Evolutionary conservation across 176 grass and related monocot species (phyloP).

Genomic region (Elymus sibiricus): DNA sequence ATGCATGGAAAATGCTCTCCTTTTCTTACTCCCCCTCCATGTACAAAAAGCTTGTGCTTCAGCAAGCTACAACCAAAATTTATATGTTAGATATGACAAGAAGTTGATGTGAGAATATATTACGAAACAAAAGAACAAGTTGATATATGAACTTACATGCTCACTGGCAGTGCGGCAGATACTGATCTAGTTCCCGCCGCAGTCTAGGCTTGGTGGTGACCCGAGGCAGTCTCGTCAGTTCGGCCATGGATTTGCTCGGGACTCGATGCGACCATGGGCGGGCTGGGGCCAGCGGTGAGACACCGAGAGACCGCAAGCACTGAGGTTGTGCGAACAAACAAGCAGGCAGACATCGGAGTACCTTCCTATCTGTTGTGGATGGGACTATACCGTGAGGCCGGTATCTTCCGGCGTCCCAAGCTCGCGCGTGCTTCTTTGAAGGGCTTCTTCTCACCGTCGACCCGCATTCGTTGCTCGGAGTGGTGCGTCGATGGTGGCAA

Average conservation of each 20-base stretch:
- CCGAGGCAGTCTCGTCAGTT: neutral
- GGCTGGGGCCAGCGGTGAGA: neutral
- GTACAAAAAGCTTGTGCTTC: neutral
- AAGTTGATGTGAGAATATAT: neutral
- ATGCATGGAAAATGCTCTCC: neutral
- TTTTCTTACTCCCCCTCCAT: neutral
- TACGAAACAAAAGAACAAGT: neutral
- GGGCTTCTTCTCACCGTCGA: conserved; percentile 16
- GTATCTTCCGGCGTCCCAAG: conserved; percentile 30
- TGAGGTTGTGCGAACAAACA: neutral
- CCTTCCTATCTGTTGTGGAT: conserved; percentile 39
- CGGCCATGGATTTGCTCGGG: neutral
- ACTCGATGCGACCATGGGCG: neutral
- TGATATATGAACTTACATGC: neutral
- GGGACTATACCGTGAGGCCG: conserved; percentile 40
- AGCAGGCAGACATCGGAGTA: neutral
- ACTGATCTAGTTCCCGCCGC: neutral
- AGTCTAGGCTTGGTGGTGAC: neutral
- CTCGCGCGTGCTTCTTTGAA: conserved; percentile 5
- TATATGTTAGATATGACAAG: neutral
- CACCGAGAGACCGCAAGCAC: neutral
- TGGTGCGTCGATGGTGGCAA: conserved; percentile 24
- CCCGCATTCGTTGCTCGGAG: conserved; percentile 28
- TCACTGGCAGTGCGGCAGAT: neutral
- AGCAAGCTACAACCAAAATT: neutral